A percentile compares a stretch with the other conserved stretches of the same genome.
These are phyloP conservation scores for Alternaria arbusti DNA, from an alignment of 2,329 filamentous ascomycete species.

Conservation along the genomic window DNA sequence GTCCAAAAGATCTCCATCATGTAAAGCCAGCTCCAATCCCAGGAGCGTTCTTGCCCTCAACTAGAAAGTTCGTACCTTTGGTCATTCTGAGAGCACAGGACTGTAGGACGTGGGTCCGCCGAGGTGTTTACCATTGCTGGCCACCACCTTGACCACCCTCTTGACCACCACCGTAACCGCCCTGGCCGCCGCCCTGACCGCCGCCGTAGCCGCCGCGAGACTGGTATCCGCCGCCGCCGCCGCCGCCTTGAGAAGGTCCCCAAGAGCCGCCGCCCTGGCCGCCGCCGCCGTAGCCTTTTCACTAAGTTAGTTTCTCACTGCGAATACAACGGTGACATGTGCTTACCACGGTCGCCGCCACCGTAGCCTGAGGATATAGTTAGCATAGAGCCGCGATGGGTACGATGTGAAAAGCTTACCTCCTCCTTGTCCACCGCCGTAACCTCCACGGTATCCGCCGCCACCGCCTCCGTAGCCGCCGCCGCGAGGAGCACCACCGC, in stretches of 20 bases:
- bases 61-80: constrained; percentile 9
- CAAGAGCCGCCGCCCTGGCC: constrained; percentile 36
- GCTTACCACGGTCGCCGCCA: constrained; percentile 44
- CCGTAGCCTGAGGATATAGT: constrained; percentile 21
- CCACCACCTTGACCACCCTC: constrained; percentile 39
- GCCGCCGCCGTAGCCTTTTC: constrained; percentile 26
- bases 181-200: constrained; percentile 32
- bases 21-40: constrained; percentile 8
- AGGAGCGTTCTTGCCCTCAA: constrained; percentile 13
- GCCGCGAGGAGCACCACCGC: constrained; percentile 55
- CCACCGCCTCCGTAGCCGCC: constrained; percentile 41
- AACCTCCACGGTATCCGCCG: constrained; percentile 33
- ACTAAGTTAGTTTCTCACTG: constrained; percentile 6
- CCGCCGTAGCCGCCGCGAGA: constrained; percentile 41
- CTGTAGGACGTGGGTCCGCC: constrained; percentile 9
- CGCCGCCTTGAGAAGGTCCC: constrained; percentile 30
- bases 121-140: constrained; percentile 43
- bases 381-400: neutral
- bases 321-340: neutral
- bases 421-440: constrained; percentile 36
- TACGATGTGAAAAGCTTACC: constrained; percentile 11
- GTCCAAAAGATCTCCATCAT: constrained; percentile 21
- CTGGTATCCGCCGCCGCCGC: constrained; percentile 41
- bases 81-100: constrained; percentile 19
- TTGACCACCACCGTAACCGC: constrained; percentile 27